These are phyloP conservation scores for Tubosaeta sp. DNA, from an alignment of 768 basidiomycete genomes.

Conservation along the genomic window DNA sequence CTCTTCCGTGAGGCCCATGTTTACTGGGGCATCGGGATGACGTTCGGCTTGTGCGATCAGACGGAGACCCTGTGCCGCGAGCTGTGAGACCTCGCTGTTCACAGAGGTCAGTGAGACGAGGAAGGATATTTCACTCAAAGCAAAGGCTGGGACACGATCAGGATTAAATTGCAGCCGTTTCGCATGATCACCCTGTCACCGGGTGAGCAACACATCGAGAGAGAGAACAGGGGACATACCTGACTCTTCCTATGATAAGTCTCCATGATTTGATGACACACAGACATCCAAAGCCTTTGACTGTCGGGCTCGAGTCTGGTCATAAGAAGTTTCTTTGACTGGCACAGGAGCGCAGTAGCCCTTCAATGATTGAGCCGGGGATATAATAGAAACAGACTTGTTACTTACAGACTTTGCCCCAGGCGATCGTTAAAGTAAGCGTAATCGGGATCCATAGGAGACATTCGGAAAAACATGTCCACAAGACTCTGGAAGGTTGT, in stretches of 20 bases:
- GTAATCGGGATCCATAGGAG: conserved; percentile 36
- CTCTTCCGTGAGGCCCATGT: conserved; percentile 50
- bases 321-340: conserved; percentile 54
- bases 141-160: conserved; percentile 58
- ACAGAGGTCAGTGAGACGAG: conserved; percentile 68
- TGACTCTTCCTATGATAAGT: conserved; percentile 47
- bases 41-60: conserved; percentile 65
- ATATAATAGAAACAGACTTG: conserved; percentile 10
- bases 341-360: conserved; percentile 35
- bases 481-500: conserved; percentile 45
- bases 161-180: conserved; percentile 48
- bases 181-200: conserved; percentile 38
- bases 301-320: conserved; percentile 56
- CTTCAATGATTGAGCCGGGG: conserved; percentile 9
- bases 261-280: conserved; percentile 57
- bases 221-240: conserved; percentile 30
- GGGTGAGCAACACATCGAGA: conserved; percentile 3
- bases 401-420: conserved; percentile 42
- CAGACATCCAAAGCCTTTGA: conserved; percentile 67
- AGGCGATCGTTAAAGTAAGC: conserved; percentile 41
- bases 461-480: conserved; percentile 41
- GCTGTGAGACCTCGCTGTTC: conserved; percentile 59
- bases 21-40: conserved; percentile 52
- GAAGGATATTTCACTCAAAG: conserved; percentile 68
- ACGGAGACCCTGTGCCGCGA: conserved; percentile 67